Evolutionary conservation across 1,284 basidiomycete species (phyloP).

Genomic region (Cutaneotrichosporon sp.): DNA sequence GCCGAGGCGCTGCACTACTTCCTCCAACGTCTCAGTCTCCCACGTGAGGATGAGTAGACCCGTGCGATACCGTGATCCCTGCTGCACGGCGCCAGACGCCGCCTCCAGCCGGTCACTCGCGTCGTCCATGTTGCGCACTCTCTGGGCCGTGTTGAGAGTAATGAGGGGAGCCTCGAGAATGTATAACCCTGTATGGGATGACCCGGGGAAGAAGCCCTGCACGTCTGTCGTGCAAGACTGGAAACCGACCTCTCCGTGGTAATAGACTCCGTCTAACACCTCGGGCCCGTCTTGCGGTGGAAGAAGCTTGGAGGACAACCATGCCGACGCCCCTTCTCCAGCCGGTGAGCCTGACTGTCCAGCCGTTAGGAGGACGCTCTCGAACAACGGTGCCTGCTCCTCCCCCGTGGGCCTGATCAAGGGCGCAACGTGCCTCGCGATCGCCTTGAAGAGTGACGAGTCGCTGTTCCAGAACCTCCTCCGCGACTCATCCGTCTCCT

Average conservation of each 20-base stretch:
- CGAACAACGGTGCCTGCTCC: constrained; percentile 4
- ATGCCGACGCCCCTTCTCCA: constrained; percentile 21
- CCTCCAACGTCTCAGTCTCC: constrained; percentile 35
- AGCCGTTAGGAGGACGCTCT: constrained; percentile 16
- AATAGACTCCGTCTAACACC: constrained; percentile 7
- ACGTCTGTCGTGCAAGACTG: constrained; percentile 6
- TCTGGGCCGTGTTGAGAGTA: constrained; percentile 5
- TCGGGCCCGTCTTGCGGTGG: constrained; percentile 2
- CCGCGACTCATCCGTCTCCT: not conserved
- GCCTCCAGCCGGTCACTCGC: constrained; percentile 30
- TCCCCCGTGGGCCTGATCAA: constrained; percentile 11
- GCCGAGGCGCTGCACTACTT: constrained; percentile 26
- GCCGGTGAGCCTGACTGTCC: constrained; percentile 23
- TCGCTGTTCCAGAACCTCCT: constrained; percentile 1
- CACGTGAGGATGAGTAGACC: constrained; percentile 36
- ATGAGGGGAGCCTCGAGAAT: constrained; percentile 33
- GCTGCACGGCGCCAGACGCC: constrained; percentile 15
- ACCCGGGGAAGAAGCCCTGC: constrained; percentile 10
- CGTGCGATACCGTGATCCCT: constrained; percentile 23
- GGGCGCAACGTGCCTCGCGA: constrained; percentile 28
- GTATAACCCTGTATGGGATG: constrained; percentile 25
- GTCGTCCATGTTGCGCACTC: constrained; percentile 24
- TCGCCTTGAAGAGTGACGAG: constrained; percentile 19
- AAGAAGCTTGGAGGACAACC: constrained; percentile 35
- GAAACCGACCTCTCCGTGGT: constrained; percentile 22